Conservation (phyloP, 805 yeast genomes). For the Isabelozyma gotoi region DNA sequence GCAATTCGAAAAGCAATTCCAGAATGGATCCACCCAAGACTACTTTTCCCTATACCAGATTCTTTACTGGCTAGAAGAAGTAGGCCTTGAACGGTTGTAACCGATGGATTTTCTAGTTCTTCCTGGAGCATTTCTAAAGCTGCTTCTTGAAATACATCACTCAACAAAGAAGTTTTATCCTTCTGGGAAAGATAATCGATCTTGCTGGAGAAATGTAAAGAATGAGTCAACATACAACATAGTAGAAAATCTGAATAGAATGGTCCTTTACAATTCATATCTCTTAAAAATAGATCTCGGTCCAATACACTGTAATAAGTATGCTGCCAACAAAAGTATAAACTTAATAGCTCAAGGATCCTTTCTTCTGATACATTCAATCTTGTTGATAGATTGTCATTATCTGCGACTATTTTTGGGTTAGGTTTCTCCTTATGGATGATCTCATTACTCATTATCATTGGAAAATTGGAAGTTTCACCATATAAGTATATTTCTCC, state of each 20-base stretch:
- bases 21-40: constrained; percentile 9
- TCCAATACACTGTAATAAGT: constrained; percentile 8
- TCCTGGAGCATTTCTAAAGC: constrained; percentile 7
- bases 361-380: not conserved
- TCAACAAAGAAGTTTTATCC: not conserved
- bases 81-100: constrained; percentile 9
- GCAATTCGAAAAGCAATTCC: constrained; percentile 10
- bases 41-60: constrained; percentile 7
- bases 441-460: not conserved
- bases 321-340: constrained; percentile 11
- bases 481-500: constrained; percentile 10
- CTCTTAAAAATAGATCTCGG: constrained; percentile 7
- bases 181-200: not conserved
- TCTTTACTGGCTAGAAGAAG: constrained; percentile 10
- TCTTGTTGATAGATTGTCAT: not conserved
- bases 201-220: constrained; percentile 4
- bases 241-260: constrained; percentile 9
- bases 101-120: constrained; percentile 6
- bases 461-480: constrained; percentile 9
- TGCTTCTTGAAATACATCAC: constrained; percentile 4
- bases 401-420: not conserved
- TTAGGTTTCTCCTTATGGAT: not conserved
- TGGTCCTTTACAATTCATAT: constrained; percentile 7
- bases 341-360: constrained; percentile 5
- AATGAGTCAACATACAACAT: constrained; percentile 7